A percentile compares a stretch with the other conserved stretches of the same genome.
Evolutionary conservation across 306 rosid genomes (phyloP).

Genomic region (Argentina anserina): DNA sequence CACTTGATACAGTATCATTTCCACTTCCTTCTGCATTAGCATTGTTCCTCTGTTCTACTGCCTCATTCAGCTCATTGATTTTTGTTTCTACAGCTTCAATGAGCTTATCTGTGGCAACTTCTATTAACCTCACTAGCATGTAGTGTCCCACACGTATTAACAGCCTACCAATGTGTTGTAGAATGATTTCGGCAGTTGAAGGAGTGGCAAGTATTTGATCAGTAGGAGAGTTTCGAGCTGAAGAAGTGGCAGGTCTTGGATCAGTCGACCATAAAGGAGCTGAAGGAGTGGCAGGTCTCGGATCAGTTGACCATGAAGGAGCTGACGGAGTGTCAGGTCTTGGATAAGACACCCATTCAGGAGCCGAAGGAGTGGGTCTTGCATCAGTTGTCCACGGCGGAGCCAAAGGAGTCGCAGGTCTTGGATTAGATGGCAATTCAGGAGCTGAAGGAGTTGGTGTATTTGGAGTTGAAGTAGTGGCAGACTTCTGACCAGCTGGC

Average conservation of each 20-base stretch:
- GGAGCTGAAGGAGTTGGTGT: neutral
- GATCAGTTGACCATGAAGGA: neutral
- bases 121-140: conserved; percentile 1
- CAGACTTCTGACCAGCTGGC: neutral
- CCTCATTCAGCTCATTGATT: neutral
- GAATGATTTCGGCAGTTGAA: neutral
- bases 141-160: neutral
- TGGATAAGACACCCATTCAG: neutral
- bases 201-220: neutral
- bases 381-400: neutral
- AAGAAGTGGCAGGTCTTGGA: neutral
- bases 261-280: neutral
- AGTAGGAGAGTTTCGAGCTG: neutral
- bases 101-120: conserved; percentile 5
- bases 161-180: neutral
- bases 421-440: neutral
- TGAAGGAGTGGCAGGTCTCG: neutral
- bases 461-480: neutral
- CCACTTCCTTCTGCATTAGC: conserved; percentile 1
- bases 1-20: neutral
- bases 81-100: neutral
- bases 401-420: neutral
- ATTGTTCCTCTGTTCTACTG: neutral
- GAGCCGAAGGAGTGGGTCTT: neutral
- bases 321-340: neutral